phyloP scores from a whole-genome alignment of 768 basidiomycete genomes.

The Suillus fuscotomentosus region DNA sequence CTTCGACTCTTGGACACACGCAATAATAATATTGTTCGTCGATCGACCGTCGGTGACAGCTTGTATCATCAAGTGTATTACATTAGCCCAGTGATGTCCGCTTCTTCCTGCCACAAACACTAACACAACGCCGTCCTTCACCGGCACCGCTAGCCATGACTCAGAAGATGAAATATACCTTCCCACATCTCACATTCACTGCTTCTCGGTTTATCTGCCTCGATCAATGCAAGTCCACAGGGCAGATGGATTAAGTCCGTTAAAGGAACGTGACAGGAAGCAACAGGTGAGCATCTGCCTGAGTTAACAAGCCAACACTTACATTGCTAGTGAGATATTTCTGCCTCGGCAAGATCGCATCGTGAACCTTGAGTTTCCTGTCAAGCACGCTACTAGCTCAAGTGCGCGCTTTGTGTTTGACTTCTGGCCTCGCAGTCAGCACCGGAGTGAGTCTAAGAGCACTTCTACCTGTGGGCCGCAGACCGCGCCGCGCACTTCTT shows the following conservation, averaged over 20 bases:
- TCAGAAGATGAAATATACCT: not conserved
- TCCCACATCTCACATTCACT: not conserved
- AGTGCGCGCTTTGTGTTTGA: not conserved
- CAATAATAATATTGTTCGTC: not conserved
- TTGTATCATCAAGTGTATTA: not conserved
- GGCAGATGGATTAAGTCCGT: conserved; percentile 39
- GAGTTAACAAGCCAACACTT: conserved; percentile 13
- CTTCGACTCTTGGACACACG: not conserved
- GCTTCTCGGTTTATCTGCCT: not conserved
- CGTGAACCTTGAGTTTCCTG: conserved; percentile 23
- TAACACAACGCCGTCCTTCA: not conserved
- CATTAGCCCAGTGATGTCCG: not conserved
- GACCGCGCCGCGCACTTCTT: conserved; percentile 22
- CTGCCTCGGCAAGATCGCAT: not conserved
- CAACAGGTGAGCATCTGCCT: not conserved
- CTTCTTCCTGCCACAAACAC: not conserved
- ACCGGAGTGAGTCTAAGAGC: conserved; percentile 15
- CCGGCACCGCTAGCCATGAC: not conserved
- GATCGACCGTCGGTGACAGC: not conserved
- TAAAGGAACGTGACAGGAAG: conserved; percentile 24
- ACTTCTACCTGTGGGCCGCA: conserved; percentile 17
- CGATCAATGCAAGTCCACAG: conserved; percentile 16
- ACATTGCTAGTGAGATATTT: conserved; percentile 41
- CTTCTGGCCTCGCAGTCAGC: not conserved
- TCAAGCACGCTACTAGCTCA: not conserved